Evolutionary conservation across 441 rosid species (phyloP), one percentile per base, ranked within the genome.

Genomic region (Aquilaria agallochum): DNA sequence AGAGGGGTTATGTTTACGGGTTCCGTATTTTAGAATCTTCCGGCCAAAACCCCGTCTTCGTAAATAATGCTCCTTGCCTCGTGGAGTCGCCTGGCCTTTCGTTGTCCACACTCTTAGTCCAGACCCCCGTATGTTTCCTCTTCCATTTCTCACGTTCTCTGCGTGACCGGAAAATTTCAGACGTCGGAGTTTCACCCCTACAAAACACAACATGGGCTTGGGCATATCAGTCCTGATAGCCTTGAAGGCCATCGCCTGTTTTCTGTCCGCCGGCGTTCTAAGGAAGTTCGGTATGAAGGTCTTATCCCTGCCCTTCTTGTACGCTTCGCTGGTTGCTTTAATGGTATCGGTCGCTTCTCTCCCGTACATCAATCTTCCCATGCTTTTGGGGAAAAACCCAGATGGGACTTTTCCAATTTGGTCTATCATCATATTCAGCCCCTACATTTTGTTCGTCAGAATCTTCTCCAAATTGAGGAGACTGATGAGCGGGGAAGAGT

Each of bases 401-500:
- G 91, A 87, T 72, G 95, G 91, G 66, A 66, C 70, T 34, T 79
- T 87, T 42, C 87, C 91, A 5, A 62, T 83, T 58, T 85, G 87
- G 89, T 79, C 95, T 1, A 15, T 55, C 4, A 11, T 85, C 59
- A 69, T 87, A 70, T 87, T 85, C 67, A 56, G 76, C 60, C 95
- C 95, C 0, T 87, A 79, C 71, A 36, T 85, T 20, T 78, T 64
- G 50, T 74, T 83, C 44, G 83, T 71, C 51, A 78, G 90, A 70
- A 11, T 63, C 34, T 84, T 84, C 60, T 79, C 85, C 2, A 30
- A 36, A 0, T n/a, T 67, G 48, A 73, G 90, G 47, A 76, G 90
- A 67, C 64, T 63, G 57, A 13, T 5, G 5, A 76, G 80, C 49
- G 83, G 86, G 27, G 95, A 87, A 51, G 86, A 80, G 11, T 82